Evolutionary conservation across 805 yeast genomes (phyloP).

Genomic region (Diddensiella caesifluorescens): DNA sequence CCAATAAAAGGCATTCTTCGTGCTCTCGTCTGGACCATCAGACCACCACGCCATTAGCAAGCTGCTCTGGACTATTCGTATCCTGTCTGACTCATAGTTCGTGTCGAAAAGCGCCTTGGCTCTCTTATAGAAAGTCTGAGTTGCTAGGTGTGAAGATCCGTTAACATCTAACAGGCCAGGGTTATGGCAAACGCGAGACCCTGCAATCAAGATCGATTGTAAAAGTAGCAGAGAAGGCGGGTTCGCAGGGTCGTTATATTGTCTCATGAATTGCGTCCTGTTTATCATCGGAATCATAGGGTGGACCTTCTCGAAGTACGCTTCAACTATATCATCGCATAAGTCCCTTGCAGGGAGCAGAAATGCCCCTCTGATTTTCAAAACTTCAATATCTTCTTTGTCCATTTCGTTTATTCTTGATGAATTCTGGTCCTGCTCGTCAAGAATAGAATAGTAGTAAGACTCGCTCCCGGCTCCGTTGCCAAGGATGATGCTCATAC

Average conservation of each 20-base stretch:
- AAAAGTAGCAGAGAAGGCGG: slow-evolving; percentile 59
- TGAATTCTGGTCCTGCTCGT: slow-evolving; percentile 11
- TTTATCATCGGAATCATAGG: slow-evolving; percentile 67
- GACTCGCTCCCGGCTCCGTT: slow-evolving; percentile 44
- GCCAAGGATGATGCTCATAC: slow-evolving; percentile 43
- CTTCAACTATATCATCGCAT: slow-evolving; percentile 53
- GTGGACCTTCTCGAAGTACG: slow-evolving; percentile 60
- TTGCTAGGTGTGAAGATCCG: slow-evolving; percentile 46
- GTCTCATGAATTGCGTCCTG: slow-evolving; percentile 53
- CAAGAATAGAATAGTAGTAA: slow-evolving; percentile 32
- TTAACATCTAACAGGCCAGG: slow-evolving; percentile 45
- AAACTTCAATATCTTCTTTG: slow-evolving; percentile 58
- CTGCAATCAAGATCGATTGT: slow-evolving; percentile 67
- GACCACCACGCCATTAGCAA: slow-evolving; percentile 61
- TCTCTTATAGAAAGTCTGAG: slow-evolving; percentile 58
- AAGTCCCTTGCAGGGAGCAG: slow-evolving; percentile 56
- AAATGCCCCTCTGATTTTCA: slow-evolving; percentile 65
- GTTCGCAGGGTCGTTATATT: slow-evolving; percentile 48
- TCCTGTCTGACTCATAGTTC: slow-evolving; percentile 59
- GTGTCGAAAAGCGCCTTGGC: slow-evolving; percentile 73
- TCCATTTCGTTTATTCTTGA: slow-evolving; percentile 37
- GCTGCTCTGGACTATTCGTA: slow-evolving; percentile 56
- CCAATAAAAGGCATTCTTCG: slow-evolving; percentile 65
- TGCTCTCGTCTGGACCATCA: slow-evolving; percentile 67
- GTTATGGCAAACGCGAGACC: slow-evolving; percentile 55